Base-by-base conservation (phyloP, 257 asterid species). In the Coffea canephora region DNA sequence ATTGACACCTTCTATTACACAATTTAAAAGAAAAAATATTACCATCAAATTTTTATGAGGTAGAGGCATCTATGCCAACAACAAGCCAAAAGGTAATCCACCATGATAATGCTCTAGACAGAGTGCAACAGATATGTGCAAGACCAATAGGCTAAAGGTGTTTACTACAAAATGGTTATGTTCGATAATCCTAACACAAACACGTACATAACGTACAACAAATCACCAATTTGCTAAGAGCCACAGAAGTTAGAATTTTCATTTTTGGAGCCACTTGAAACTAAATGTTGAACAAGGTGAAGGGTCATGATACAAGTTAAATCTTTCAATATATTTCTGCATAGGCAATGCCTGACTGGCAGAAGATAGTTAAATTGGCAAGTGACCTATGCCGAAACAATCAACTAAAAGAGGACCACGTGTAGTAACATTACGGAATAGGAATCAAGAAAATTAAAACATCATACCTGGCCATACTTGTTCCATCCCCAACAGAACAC, bases 401-500 rank as follows among this genome's bases (percentile, higher is more conserved):
- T 11, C 39, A n/a, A 36, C 75, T 0, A 46, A 71, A 34, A 31
- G 18, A 49, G 2, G 2, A 18, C 77, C 41, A 18, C 18, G 16
- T 5, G 0, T 8, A 4, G 16, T 31, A 72, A 7, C 64, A 25
- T 49, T n/a, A 66, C 6, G 8, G 25, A 39, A 18, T 39, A 41
- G 65, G 59, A 79, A 76, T 9, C 1, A 9, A 50, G 64, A 39
- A 69, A 50, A 39, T 61, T 78, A 73, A 39, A 7, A 79, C 75
- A 46, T 45, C 62, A 69, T 93, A 95, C 99, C 99, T 95, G 99
- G 75, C 99, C 99, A 80, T 94, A 96, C 87, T 96, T 96, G 92
- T 96, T 96, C 99, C 99, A 96, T 19, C 99, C 99, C 99, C 99
- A 96, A 87, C 97, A 90, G 84, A 94, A 94, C 64, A 90, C 90